Base-by-base conservation (phyloP, 352 stramenopile genomes). In the Phytophthora pini region DNA sequence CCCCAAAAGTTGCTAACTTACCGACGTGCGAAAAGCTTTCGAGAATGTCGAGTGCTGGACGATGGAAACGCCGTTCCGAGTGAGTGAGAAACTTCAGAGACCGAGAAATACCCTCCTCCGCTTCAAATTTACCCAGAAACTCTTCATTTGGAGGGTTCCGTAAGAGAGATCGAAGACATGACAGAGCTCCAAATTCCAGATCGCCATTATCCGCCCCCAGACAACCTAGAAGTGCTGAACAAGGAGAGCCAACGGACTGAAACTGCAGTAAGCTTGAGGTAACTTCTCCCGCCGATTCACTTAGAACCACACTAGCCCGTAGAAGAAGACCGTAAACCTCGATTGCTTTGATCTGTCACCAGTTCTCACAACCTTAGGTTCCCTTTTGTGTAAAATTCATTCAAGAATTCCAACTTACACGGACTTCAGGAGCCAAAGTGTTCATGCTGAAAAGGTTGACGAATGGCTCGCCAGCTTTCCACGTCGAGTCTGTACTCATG, bases 401-500 rank as follows among this genome's bases (percentile, higher is more conserved):
- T 3, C 17, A 46, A 52, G 24, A 34, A 49, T 17, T 29, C n/a
- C 7, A 41, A 72, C 62, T 32, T 58, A 78, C 70, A 2, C 67
- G 70, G 47, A 79, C 70, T 22, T 79, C 66, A 46, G 57, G 24
- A 32, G 68, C 38, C 27, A 72, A 20, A 9, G 36, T 27, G 15
- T 24, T 68, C 10, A 58, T 29, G 10, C 49, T 63, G 20, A 79
- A 72, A 6, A 88, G 39, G 5, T 55, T 57, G 5, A 85, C 57
- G 26, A 89, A 82, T 0, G 77, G 77, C 26, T 88, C 75, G 0
- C 77, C 72, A 10, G 61, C 80, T 77, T 84, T 84, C 76, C 80
- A 85, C 9, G 56, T 11, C 5, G 58, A 64, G 1, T 80, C 76
- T 4, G 17, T 12, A 15, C 45, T 51, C 0, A 54, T 38, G 29